phyloP scores from a whole-genome alignment of 108 stramenopile species.

The Skeletonema menzelii region DNA sequence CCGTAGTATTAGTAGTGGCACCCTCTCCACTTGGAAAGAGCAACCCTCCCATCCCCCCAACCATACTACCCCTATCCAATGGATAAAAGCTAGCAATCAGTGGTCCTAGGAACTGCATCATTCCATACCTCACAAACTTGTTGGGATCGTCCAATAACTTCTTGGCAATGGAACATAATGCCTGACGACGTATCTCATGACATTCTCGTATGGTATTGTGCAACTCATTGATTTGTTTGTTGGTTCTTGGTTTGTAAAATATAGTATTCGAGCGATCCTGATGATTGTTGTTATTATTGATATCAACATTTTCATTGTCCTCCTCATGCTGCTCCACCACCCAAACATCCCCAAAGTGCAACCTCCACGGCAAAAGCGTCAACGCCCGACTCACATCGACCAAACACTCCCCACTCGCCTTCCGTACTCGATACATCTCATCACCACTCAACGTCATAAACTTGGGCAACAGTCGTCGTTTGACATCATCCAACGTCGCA shows the following conservation, averaged over 20 bases:
- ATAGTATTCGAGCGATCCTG: neutral
- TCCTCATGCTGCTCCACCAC: slow-evolving; percentile 10
- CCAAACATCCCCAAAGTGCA: slow-evolving; percentile 46
- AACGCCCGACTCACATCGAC: slow-evolving; percentile 79
- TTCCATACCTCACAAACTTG: slow-evolving; percentile 81
- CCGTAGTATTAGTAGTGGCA: neutral
- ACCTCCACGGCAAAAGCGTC: slow-evolving; percentile 53
- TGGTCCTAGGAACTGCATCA: slow-evolving; percentile 91
- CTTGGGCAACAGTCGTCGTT: slow-evolving; percentile 83
- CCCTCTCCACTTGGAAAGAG: slow-evolving; percentile 2
- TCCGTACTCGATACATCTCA: slow-evolving; percentile 92
- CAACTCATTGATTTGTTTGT: slow-evolving; percentile 24
- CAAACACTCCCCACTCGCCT: slow-evolving; percentile 83
- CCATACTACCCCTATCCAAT: slow-evolving; percentile 52
- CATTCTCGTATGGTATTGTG: slow-evolving; percentile 28
- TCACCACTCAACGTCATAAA: slow-evolving; percentile 89
- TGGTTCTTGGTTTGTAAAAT: slow-evolving; percentile 32
- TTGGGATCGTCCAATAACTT: slow-evolving; percentile 69
- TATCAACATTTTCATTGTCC: neutral
- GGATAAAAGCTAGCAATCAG: slow-evolving; percentile 88
- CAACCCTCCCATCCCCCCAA: slow-evolving; percentile 46
- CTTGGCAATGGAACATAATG: slow-evolving; percentile 73
- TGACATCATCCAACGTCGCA: slow-evolving; percentile 77
- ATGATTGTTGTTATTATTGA: neutral
- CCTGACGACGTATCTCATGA: slow-evolving; percentile 59